Evolutionary conservation across 768 basidiomycete genomes (phyloP), one percentile per base, ranked within the genome.

Genomic region (Trametes coccinea): DNA sequence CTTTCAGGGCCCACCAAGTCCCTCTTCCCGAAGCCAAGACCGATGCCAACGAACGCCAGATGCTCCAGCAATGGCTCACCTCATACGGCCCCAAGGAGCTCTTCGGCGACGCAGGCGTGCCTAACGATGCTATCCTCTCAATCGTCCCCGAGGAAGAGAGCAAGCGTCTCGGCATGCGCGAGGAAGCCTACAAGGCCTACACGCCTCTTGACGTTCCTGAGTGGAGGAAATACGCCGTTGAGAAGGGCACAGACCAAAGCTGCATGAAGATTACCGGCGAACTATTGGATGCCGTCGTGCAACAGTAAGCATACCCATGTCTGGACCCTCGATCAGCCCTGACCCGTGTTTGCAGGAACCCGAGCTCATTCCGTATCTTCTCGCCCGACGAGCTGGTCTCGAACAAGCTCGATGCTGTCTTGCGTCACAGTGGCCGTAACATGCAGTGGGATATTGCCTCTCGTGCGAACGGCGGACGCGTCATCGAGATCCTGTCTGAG

Each of bases 351-450:
- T 9, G 10, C 58, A 88, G 86, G 54, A 94, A 97, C 72, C 90
- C 89, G 1, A 79, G 75, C 17, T 79, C 81, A 0, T 95, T 95
- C 82, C 83, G 94, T 41, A 91, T 96, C 60, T 95, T 95, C 77
- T 93, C 89, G 22, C 94, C 94, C 0, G 94, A 97, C 65, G 92
- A 94, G 67, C 78, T 94, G 2, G 85, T 88, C 10, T 92, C 89
- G 43, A 95, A 95, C 75, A 95, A 94, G 75, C 84, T 97, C 8
- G 91, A 92, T 67, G 90, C 85, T 3, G 87, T 90, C 5, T 82
- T 95, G 44, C 82, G 89, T 5, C 76, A 79, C 10, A 87, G 79
- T 0, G 80, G 82, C 2, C 85, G 92, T 51, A 87, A 92, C 75
- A 88, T 94, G 73, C 92, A 95, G 75, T 94, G 92, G 92, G 94